Evolutionary conservation across 768 basidiomycete genomes (phyloP).

Genomic region (Cystoderma amianthinum): DNA sequence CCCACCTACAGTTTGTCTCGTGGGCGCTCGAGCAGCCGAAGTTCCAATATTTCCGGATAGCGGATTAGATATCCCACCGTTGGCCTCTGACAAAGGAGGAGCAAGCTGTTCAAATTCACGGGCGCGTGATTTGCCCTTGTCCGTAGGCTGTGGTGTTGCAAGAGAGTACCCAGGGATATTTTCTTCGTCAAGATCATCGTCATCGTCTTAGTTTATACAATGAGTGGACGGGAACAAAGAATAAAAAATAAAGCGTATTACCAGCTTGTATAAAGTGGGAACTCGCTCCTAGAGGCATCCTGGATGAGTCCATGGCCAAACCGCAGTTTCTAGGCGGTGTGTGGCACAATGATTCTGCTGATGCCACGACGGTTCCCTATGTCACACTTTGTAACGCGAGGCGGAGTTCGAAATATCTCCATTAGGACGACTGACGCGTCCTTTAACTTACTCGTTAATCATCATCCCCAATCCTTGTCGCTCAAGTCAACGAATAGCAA

Average conservation of each 20-base stretch:
- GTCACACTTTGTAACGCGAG: slow-evolving; percentile 13
- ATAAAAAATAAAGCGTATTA: slow-evolving; percentile 16
- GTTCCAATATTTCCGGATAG: slow-evolving; percentile 67
- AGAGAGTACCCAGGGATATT: slow-evolving; percentile 72
- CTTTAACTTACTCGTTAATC: slow-evolving; percentile 5
- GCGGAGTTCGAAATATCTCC: slow-evolving; percentile 23
- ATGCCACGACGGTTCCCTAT: neutral
- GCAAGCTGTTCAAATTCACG: slow-evolving; percentile 47
- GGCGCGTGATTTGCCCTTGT: slow-evolving; percentile 72
- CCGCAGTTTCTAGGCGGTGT: neutral
- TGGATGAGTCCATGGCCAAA: slow-evolving; percentile 30
- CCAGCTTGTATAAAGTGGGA: slow-evolving; percentile 83
- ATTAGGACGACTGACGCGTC: slow-evolving; percentile 48
- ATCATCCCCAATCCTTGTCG: neutral
- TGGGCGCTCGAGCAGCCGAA: slow-evolving; percentile 23
- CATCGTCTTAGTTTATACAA: slow-evolving; percentile 56
- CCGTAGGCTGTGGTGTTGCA: slow-evolving; percentile 28
- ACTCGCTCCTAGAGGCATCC: slow-evolving; percentile 50
- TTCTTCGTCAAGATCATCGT: slow-evolving; percentile 80
- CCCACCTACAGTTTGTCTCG: slow-evolving; percentile 73
- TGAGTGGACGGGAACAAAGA: slow-evolving; percentile 2
- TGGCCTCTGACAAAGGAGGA: slow-evolving; percentile 28
- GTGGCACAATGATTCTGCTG: neutral
- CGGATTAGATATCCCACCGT: slow-evolving; percentile 22
- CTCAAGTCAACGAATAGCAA: slow-evolving; percentile 4